Conservation (phyloP, 257 asterid genomes). For the Solanum ossicruentum region DNA sequence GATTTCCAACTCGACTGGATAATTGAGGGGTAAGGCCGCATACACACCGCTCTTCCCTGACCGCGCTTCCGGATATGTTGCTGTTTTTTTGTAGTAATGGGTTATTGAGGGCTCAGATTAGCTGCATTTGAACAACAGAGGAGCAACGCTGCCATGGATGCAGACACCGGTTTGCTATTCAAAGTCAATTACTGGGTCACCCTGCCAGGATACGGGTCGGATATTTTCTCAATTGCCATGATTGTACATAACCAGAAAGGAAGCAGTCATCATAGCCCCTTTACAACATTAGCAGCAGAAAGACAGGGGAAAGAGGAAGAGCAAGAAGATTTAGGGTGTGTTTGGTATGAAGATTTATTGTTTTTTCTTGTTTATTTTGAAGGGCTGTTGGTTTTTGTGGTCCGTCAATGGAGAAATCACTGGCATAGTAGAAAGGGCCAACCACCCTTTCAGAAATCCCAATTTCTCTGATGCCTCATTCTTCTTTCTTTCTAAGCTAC, state of each 20-base stretch:
- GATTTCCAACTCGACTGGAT: not conserved
- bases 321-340: not conserved
- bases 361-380: not conserved
- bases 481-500: not conserved
- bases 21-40: not conserved
- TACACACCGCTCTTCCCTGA: not conserved
- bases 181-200: not conserved
- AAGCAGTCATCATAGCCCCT: not conserved
- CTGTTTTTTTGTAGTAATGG: not conserved
- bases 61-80: not conserved
- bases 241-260: not conserved
- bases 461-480: not conserved
- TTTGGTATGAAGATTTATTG: not conserved
- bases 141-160: not conserved
- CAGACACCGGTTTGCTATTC: not conserved
- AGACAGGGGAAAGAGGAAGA: not conserved
- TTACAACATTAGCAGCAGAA: not conserved
- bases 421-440: not conserved
- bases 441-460: not conserved
- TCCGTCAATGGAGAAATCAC: not conserved
- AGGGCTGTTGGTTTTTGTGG: conserved; percentile 4
- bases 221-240: not conserved
- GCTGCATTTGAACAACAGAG: not conserved
- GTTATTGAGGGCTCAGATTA: not conserved
- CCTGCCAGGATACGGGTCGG: not conserved